phyloP scores from a whole-genome alignment of 768 basidiomycete species.

The Termitomyces sp. region DNA sequence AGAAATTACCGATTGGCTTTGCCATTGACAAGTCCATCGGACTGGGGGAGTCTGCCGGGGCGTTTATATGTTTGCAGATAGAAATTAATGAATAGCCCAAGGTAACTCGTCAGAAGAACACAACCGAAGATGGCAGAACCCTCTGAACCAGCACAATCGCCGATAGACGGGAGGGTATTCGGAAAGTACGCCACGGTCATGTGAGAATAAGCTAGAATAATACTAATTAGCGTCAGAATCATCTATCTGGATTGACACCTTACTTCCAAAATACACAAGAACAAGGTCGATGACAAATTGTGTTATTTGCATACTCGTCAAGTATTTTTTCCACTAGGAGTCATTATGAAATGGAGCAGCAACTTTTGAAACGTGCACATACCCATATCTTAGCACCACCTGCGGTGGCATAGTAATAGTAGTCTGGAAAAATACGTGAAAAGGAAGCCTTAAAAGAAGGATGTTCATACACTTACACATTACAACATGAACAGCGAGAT shows the following conservation, averaged over 20 bases:
- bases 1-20: constrained; percentile 38
- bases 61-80: constrained; percentile 85
- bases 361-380: constrained; percentile 17
- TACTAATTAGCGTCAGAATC: neutral
- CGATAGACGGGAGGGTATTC: constrained; percentile 60
- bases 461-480: constrained; percentile 76
- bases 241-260: constrained; percentile 31
- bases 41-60: constrained; percentile 34
- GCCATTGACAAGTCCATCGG: constrained; percentile 44
- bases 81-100: constrained; percentile 94
- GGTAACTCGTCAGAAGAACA: constrained; percentile 82
- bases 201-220: constrained; percentile 69
- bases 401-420: constrained; percentile 98
- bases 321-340: constrained; percentile 94
- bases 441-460: constrained; percentile 1
- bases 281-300: constrained; percentile 94
- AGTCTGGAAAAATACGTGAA: constrained; percentile 53
- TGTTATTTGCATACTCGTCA: constrained; percentile 94
- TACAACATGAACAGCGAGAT: constrained; percentile 90
- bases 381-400: constrained; percentile 98
- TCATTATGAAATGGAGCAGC: neutral
- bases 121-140: constrained; percentile 88
- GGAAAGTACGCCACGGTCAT: constrained; percentile 65
- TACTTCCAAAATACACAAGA: constrained; percentile 93
- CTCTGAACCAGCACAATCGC: constrained; percentile 88